Percentiles rank a stretch among this genome's conserved stretches.
These are phyloP conservation scores for Suillus variegatus DNA, from an alignment of 768 basidiomycete species.

Conservation along the genomic window DNA sequence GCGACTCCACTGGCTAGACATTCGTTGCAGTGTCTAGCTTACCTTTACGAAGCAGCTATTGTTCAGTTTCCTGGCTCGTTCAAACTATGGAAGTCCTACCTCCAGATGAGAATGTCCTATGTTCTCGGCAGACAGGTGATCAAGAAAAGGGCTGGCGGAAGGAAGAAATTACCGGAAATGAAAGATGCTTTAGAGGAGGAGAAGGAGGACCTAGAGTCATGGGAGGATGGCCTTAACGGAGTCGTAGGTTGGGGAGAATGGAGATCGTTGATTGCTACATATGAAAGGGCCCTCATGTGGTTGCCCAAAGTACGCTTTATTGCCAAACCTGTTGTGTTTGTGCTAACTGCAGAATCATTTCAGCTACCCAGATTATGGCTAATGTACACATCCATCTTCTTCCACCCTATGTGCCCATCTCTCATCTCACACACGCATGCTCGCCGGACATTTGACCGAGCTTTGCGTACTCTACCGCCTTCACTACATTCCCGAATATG, in stretches of 20 bases:
- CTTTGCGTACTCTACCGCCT: slow-evolving; percentile 89
- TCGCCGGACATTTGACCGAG: slow-evolving; percentile 91
- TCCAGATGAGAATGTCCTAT: slow-evolving; percentile 79
- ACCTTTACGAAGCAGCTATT: slow-evolving; percentile 93
- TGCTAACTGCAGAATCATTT: slow-evolving; percentile 8
- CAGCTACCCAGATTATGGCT: slow-evolving; percentile 95
- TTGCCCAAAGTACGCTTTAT: slow-evolving; percentile 71
- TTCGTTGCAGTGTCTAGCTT: slow-evolving; percentile 81
- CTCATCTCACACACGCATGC: slow-evolving; percentile 86
- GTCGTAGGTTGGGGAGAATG: slow-evolving; percentile 97
- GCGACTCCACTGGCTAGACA: slow-evolving; percentile 70
- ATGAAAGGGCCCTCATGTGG: slow-evolving; percentile 95
- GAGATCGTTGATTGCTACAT: slow-evolving; percentile 83
- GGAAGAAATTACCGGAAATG: slow-evolving; percentile 91
- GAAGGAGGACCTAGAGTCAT: slow-evolving; percentile 74
- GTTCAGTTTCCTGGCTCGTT: slow-evolving; percentile 85
- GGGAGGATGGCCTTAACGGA: slow-evolving; percentile 85
- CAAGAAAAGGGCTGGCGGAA: slow-evolving; percentile 81
- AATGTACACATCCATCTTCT: slow-evolving; percentile 87
- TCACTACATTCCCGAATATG: slow-evolving; percentile 91
- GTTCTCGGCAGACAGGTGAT: slow-evolving; percentile 76
- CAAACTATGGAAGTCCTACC: slow-evolving; percentile 95
- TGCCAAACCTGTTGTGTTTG: slow-evolving; percentile 2
- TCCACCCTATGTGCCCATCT: slow-evolving; percentile 87
- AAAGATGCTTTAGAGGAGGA: slow-evolving; percentile 88